Evolutionary conservation across 306 rosid genomes (phyloP).

Genomic region (Citrullus amarus): DNA sequence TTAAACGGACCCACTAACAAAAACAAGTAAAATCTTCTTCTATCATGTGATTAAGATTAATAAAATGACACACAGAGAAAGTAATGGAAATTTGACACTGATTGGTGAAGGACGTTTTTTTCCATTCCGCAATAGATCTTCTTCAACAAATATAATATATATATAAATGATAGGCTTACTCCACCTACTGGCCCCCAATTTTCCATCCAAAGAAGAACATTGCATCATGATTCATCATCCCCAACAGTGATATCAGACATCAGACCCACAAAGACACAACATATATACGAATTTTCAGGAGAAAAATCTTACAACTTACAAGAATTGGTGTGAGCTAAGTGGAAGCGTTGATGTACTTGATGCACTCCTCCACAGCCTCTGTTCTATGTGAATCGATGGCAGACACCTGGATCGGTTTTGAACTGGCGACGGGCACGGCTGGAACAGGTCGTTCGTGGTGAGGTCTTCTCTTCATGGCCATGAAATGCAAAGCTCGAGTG

Average conservation of each 20-base stretch:
- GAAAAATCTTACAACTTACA: constrained; percentile 1
- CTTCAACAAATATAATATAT: too few relatives aligned
- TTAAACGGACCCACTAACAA: background rate
- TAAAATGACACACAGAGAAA: background rate
- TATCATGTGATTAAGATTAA: background rate
- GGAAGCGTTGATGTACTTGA: constrained; percentile 69
- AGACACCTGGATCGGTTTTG: constrained; percentile 25
- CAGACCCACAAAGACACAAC: background rate
- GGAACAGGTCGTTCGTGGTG: constrained; percentile 16
- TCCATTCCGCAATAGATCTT: background rate
- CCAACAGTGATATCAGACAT: background rate
- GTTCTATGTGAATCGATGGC: constrained; percentile 46
- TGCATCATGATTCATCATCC: background rate
- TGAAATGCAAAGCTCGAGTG: constrained; percentile 28
- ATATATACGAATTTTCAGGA: background rate
- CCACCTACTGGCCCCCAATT: background rate
- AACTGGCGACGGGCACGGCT: constrained; percentile 12
- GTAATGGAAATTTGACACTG: background rate
- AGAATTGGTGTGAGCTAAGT: constrained; percentile 30
- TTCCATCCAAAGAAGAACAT: background rate
- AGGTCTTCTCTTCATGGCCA: constrained; percentile 21
- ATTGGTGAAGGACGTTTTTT: background rate
- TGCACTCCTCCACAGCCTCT: constrained; percentile 83
- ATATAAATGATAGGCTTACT: background rate
- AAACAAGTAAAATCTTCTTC: background rate